Evolutionary conservation across 176 grass and related monocot species (phyloP).

Genomic region (Carex cristatella): DNA sequence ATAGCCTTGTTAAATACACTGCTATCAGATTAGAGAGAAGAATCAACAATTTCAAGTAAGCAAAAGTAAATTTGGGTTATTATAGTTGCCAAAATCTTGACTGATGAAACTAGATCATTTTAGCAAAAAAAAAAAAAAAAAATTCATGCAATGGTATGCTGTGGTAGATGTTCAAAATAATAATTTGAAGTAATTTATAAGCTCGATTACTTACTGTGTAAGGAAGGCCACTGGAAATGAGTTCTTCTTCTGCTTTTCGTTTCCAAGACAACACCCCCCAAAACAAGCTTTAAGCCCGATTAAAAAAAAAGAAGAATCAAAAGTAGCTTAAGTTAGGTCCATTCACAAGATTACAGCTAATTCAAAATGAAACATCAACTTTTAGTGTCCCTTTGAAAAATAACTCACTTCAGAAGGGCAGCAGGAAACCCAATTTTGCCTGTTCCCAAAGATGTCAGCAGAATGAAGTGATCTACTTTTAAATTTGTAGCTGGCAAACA

Average conservation of each 20-base stretch:
- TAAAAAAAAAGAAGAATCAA: neutral
- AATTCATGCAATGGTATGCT: neutral
- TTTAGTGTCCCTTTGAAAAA: neutral
- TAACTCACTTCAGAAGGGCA: constrained; percentile 59
- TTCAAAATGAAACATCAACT: neutral
- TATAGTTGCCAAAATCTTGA: neutral
- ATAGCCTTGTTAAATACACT: neutral
- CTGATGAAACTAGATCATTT: neutral
- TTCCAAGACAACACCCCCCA: constrained; percentile 91
- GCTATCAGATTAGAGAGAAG: neutral
- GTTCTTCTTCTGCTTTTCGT: constrained; percentile 79
- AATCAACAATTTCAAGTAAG: neutral
- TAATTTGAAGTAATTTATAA: neutral
- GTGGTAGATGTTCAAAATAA: neutral
- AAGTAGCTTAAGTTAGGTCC: neutral
- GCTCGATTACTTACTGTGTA: constrained; percentile 48
- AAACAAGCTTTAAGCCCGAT: constrained; percentile 44
- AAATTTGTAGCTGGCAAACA: constrained; percentile 39
- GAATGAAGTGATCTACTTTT: constrained; percentile 80
- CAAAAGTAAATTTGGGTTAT: neutral
- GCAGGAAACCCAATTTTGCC: constrained; percentile 78
- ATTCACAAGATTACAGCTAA: neutral
- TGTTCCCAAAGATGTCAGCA: constrained; percentile 90
- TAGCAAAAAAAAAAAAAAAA: neutral
- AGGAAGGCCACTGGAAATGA: constrained; percentile 64